Conservation (phyloP, 495 filamentous ascomycete species). For the Neurospora sp. region DNA sequence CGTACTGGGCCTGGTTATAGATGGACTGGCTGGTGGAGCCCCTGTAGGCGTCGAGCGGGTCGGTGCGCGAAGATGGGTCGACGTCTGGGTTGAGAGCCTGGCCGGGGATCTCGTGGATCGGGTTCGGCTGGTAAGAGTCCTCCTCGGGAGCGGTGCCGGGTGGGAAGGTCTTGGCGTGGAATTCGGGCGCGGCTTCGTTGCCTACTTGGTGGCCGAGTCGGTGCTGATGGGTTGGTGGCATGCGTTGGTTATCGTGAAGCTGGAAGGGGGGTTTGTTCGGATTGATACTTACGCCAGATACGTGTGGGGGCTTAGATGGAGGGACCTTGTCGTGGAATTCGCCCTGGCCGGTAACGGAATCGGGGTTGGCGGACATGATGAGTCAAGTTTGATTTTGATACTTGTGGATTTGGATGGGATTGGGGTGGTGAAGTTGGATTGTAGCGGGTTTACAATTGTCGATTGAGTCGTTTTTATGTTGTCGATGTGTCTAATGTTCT, state of each 20-base stretch:
- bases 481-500: not conserved
- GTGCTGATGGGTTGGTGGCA: conserved; percentile 40
- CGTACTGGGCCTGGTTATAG: conserved; percentile 46
- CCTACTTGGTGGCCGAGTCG: conserved; percentile 52
- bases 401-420: not conserved
- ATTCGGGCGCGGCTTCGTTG: conserved; percentile 52
- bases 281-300: conserved; percentile 39
- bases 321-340: conserved; percentile 44
- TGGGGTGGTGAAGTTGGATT: not conserved
- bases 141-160: conserved; percentile 56
- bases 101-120: conserved; percentile 23
- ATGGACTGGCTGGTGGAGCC: conserved; percentile 58
- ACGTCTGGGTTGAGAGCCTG: conserved; percentile 35
- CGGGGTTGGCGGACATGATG: conserved; percentile 46
- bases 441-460: not conserved
- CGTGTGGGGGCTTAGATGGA: conserved; percentile 38
- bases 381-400: not conserved
- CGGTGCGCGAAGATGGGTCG: conserved; percentile 17
- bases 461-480: not conserved
- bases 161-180: conserved; percentile 48
- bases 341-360: conserved; percentile 46
- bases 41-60: conserved; percentile 43
- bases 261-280: not conserved
- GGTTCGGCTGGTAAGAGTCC: conserved; percentile 40
- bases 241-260: not conserved